Percentiles rank a stretch among this genome's conserved stretches.
Evolutionary conservation across 108 stramenopile species (phyloP).

Genomic region (Epithemia pelagica): DNA sequence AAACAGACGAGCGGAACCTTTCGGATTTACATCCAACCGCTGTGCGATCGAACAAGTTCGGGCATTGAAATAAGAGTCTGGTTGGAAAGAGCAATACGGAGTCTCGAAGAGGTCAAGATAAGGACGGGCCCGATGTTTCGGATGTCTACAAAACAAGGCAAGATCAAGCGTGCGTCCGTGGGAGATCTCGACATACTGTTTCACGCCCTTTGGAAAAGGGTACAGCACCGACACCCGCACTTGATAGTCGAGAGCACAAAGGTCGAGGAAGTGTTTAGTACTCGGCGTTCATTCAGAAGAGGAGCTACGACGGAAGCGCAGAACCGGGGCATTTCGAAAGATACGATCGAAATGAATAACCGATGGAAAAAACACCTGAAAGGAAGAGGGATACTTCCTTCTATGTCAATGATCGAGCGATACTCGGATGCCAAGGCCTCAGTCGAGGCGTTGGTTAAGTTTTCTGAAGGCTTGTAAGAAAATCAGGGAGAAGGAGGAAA

Average conservation of each 20-base stretch:
- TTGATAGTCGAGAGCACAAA: not conserved
- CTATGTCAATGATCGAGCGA: constrained; percentile 1
- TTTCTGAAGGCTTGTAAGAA: constrained; percentile 2
- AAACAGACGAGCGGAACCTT: constrained; percentile 14
- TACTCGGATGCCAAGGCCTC: not conserved
- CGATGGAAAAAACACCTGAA: constrained; percentile 18
- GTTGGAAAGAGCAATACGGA: not conserved
- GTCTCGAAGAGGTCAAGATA: not conserved
- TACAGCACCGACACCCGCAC: not conserved
- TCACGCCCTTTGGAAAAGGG: constrained; percentile 4
- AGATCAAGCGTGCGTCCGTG: not conserved
- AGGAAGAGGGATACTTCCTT: constrained; percentile 3
- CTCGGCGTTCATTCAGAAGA: constrained; percentile 14
- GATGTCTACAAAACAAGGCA: not conserved
- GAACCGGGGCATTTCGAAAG: constrained; percentile 3
- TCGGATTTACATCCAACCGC: not conserved
- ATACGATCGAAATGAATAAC: constrained; percentile 14
- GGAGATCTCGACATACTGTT: not conserved
- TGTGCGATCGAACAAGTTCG: not conserved
- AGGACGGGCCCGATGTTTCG: not conserved
- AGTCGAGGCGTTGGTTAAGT: not conserved
- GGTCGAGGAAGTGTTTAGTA: not conserved
- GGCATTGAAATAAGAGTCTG: not conserved
- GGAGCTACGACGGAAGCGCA: constrained; percentile 18
- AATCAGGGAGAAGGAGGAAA: no score